Conservation (phyloP, 768 basidiomycete genomes). For the Stropharia rugosoannulata region DNA sequence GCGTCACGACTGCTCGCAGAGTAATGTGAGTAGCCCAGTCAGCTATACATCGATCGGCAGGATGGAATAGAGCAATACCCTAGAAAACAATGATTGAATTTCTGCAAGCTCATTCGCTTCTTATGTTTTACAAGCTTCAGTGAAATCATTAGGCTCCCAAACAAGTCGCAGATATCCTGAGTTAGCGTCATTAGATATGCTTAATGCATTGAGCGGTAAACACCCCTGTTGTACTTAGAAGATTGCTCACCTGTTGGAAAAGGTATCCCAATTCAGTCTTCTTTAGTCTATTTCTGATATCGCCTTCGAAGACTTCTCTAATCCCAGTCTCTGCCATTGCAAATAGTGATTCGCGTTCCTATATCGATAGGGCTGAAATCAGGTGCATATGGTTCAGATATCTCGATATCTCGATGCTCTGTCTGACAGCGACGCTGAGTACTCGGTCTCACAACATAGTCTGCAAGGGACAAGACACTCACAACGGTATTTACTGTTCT, state of each 20-base stretch:
- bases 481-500: no score
- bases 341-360: no score
- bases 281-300: neutral
- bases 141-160: slow-evolving; percentile 9
- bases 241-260: neutral
- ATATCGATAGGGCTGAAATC: no score
- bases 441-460: no score
- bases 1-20: slow-evolving; percentile 6
- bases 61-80: neutral
- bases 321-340: no score
- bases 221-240: neutral
- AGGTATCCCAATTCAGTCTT: neutral
- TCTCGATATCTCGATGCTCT: no score
- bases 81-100: slow-evolving; percentile 4
- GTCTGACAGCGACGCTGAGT: no score
- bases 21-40: neutral
- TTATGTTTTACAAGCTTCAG: slow-evolving; percentile 4
- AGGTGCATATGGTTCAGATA: no score
- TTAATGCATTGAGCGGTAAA: neutral
- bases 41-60: neutral
- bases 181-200: neutral
- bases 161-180: slow-evolving; percentile 12
- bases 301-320: no score
- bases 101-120: slow-evolving; percentile 3
- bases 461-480: no score